Percentiles rank a stretch among this genome's conserved stretches.
Conservation (phyloP, 1,284 basidiomycete species). For the Trametes versicolor region DNA sequence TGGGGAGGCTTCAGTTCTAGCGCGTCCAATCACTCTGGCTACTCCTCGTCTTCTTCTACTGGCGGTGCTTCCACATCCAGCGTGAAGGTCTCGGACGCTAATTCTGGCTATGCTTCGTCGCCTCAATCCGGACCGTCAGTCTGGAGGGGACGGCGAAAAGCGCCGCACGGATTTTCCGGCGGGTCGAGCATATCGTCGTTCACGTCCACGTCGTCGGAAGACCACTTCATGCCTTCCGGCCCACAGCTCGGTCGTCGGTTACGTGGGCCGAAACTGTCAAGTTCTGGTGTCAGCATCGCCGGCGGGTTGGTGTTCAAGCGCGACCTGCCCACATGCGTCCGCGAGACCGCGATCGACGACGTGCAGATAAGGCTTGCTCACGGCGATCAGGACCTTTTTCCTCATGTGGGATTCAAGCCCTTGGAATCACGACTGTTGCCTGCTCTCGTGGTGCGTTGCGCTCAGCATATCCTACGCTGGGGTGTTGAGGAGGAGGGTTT, state of each 20-base stretch:
- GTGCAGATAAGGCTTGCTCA: constrained; percentile 36
- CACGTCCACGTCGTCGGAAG: constrained; percentile 57
- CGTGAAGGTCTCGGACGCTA: constrained; percentile 25
- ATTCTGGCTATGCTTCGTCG: constrained; percentile 50
- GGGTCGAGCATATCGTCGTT: constrained; percentile 64
- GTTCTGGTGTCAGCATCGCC: constrained; percentile 44
- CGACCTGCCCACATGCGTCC: constrained; percentile 64
- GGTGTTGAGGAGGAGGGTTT: constrained; percentile 86
- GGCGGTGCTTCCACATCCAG: constrained; percentile 20
- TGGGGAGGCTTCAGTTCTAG: constrained; percentile 50
- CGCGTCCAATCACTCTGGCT: constrained; percentile 49
- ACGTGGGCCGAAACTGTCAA: constrained; percentile 58
- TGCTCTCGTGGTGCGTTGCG: constrained; percentile 79
- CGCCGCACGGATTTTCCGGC: constrained; percentile 66
- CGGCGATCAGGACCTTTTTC: constrained; percentile 35
- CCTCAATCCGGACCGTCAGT: constrained; percentile 46
- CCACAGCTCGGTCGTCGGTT: constrained; percentile 65
- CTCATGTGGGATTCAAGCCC: constrained; percentile 32
- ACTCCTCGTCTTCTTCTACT: constrained; percentile 48
- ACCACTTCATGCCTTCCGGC: constrained; percentile 54
- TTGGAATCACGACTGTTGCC: constrained; percentile 71
- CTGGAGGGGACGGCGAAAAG: constrained; percentile 56
- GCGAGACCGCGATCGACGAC: constrained; percentile 64
- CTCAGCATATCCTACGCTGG: constrained; percentile 83
- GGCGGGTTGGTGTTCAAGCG: constrained; percentile 74